These are phyloP conservation scores for Glaciozyma antarctica DNA, from an alignment of 768 basidiomycete species.

Conservation along the genomic window DNA sequence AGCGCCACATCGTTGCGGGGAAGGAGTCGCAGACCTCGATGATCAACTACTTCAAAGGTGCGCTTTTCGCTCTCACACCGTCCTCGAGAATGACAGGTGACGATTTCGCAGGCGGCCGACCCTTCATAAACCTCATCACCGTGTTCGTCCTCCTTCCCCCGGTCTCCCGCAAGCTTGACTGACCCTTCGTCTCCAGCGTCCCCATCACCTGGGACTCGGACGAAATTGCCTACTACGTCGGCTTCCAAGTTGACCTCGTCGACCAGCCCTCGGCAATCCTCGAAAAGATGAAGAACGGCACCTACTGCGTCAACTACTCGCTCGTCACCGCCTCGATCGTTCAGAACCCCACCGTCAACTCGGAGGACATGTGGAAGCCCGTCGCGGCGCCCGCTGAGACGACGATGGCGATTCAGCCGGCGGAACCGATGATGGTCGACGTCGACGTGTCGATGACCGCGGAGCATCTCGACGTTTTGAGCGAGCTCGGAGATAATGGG, in stretches of 20 bases:
- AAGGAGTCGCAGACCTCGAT: constrained; percentile 83
- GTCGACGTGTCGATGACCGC: neutral
- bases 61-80: no score
- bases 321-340: constrained; percentile 17
- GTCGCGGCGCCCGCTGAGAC: neutral
- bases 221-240: constrained; percentile 76
- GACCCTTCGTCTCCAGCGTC: constrained; percentile 48
- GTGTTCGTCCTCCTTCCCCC: neutral
- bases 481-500: constrained; percentile 23
- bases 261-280: constrained; percentile 77
- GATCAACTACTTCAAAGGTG: constrained; percentile 74
- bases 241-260: constrained; percentile 89
- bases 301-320: constrained; percentile 58
- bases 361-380: neutral
- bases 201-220: constrained; percentile 66
- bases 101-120: constrained; percentile 44
- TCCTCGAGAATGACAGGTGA: no score
- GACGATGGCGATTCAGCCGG: neutral
- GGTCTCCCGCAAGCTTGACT: constrained; percentile 38
- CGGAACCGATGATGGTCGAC: neutral
- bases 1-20: constrained; percentile 55
- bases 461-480: constrained; percentile 13
- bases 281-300: constrained; percentile 57
- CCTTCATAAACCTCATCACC: constrained; percentile 86
- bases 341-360: constrained; percentile 6